A percentile compares a stretch with the other conserved stretches of the same genome.
These are phyloP conservation scores for Eucalyptus paniculata DNA, from an alignment of 345 rosid species.

Conservation along the genomic window DNA sequence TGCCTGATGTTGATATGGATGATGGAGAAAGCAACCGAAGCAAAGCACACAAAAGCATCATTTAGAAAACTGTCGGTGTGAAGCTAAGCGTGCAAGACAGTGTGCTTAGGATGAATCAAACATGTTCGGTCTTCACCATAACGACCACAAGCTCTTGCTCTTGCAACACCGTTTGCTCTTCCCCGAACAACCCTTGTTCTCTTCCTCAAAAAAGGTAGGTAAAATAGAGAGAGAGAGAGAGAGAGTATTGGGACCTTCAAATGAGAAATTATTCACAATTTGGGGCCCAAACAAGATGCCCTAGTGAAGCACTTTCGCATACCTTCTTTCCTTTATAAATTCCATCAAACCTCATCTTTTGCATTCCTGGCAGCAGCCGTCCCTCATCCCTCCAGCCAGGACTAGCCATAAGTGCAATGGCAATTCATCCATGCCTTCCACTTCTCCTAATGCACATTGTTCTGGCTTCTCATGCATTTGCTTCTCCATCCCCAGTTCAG, in stretches of 20 bases:
- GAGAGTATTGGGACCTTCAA: neutral
- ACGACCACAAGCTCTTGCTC: neutral
- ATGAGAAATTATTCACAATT: neutral
- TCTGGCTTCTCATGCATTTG: neutral
- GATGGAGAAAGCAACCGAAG: neutral
- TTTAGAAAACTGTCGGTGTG: neutral
- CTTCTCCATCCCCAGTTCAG: neutral
- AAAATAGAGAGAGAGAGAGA: neutral
- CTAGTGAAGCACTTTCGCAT: neutral
- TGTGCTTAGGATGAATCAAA: neutral
- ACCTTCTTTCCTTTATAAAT: neutral
- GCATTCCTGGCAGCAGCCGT: neutral
- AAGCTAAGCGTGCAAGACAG: neutral
- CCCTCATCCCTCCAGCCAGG: neutral
- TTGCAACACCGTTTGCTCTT: neutral
- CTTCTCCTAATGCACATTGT: neutral
- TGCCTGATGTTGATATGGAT: neutral
- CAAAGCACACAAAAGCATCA: neutral
- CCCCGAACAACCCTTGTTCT: neutral
- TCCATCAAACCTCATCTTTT: neutral
- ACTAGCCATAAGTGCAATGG: neutral
- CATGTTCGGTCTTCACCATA: neutral
- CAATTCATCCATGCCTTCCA: neutral
- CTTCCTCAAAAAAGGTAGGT: neutral
- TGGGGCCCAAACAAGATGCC: neutral